These are phyloP conservation scores for Mycena olivaceomarginata DNA, from an alignment of 768 basidiomycete species.

Conservation along the genomic window DNA sequence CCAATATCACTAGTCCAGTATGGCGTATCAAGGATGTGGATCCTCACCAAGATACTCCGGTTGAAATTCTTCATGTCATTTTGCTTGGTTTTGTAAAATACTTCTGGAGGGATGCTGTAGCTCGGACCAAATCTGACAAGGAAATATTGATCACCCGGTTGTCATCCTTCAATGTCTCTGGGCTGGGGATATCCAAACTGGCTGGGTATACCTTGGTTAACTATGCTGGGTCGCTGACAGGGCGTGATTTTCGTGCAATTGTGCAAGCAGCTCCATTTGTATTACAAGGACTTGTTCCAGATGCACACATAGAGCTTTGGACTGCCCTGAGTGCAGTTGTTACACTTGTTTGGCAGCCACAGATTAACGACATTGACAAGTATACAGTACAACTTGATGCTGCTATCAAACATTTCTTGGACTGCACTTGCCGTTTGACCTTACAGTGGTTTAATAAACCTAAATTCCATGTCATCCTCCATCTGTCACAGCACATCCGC, in stretches of 20 bases:
- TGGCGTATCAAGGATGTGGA: slow-evolving; percentile 46
- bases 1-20: background rate
- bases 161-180: slow-evolving; percentile 53
- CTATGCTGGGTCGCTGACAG: slow-evolving; percentile 61
- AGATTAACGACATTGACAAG: slow-evolving; percentile 55
- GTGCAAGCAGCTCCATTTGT: slow-evolving; percentile 61
- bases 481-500: slow-evolving; percentile 59
- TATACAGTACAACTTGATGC: slow-evolving; percentile 46
- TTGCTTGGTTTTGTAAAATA: slow-evolving; percentile 70
- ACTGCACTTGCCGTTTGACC: too few relatives aligned
- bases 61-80: slow-evolving; percentile 66
- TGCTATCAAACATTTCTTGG: too few relatives aligned
- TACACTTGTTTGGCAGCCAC: slow-evolving; percentile 63
- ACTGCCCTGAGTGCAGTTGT: slow-evolving; percentile 55
- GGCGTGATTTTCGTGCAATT: slow-evolving; percentile 56
- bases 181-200: slow-evolving; percentile 55
- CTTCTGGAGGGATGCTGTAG: slow-evolving; percentile 64
- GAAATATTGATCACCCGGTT: slow-evolving; percentile 51
- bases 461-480: slow-evolving; percentile 60
- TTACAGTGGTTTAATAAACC: too few relatives aligned
- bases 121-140: slow-evolving; percentile 50
- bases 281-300: slow-evolving; percentile 58
- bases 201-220: slow-evolving; percentile 57
- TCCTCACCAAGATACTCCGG: slow-evolving; percentile 64
- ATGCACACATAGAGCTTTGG: slow-evolving; percentile 55